A percentile compares a stretch with the other conserved stretches of the same genome.
These are phyloP conservation scores for Fusarium burgessii DNA, from an alignment of 2,329 filamentous ascomycete genomes.

Conservation along the genomic window DNA sequence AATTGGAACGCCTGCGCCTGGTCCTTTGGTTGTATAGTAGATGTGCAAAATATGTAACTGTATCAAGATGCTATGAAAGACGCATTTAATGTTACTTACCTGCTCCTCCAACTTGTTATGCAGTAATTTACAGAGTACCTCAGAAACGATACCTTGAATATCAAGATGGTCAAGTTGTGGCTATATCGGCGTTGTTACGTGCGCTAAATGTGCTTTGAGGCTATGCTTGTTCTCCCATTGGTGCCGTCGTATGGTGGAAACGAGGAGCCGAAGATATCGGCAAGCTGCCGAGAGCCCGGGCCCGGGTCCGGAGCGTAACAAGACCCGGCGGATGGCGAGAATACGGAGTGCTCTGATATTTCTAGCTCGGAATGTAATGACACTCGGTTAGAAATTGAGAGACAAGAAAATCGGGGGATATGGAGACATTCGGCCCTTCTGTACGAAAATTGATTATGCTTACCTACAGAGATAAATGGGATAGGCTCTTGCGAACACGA, in stretches of 20 bases:
- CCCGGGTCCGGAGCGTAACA: conserved; percentile 21
- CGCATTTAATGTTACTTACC: conserved; percentile 14
- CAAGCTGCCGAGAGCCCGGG: conserved; percentile 31
- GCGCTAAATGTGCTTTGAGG: background rate
- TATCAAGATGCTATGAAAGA: conserved; percentile 46
- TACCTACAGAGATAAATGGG: background rate
- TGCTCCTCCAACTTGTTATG: background rate
- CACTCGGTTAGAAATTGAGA: background rate
- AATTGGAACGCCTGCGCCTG: conserved; percentile 2
- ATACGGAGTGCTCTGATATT: background rate
- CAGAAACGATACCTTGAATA: background rate
- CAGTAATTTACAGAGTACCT: background rate
- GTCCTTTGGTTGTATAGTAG: conserved; percentile 44
- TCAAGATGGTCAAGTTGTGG: background rate
- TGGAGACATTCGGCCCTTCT: background rate
- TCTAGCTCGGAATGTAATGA: background rate
- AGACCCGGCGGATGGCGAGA: background rate
- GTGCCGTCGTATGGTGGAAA: conserved; percentile 8
- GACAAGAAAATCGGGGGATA: background rate
- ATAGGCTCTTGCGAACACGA: background rate
- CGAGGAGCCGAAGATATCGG: conserved; percentile 19
- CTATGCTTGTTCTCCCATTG: conserved; percentile 30
- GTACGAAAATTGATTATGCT: background rate
- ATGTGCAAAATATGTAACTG: conserved; percentile 49
- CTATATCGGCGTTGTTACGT: background rate